Base-by-base conservation (phyloP, 2,329 filamentous ascomycete species). In the Corniculantispora saksenae region DNA sequence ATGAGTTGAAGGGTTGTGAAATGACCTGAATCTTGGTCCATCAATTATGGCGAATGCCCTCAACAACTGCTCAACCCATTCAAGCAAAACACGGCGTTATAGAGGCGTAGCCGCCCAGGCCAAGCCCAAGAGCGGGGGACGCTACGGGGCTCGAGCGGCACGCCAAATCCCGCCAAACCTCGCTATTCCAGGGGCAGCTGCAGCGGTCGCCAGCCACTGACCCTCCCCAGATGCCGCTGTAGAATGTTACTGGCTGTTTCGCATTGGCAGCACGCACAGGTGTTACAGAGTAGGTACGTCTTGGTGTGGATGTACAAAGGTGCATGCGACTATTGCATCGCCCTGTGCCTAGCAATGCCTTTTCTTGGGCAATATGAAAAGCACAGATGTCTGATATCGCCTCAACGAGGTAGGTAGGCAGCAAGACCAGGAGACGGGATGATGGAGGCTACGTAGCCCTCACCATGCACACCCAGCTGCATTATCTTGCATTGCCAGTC, bases 111-210 rank as follows among this genome's bases (percentile, higher is more conserved):
- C 48, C 58, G 47, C 58, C 58, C 27, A 56, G 50, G 53, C 61
- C 51, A 56, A 48, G 61, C 61, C 61, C 43, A 56, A 63, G 45
- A 63, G 61, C 53, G 61, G 61, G 58, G 53, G 61, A 55, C 40
- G 27, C 61, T 50, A 48, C 9, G 61, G 27, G 61, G 53, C 61
- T 63, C 61, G 61, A 63, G 61, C 61, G 61, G 51, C 60, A 47
- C 29, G 43, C 29, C 61, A 38, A 45, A 56, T 56, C 35, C 50
- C 6, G 50, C 38, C 60, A 56, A 56, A 50, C 48, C 10, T n/a
- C n/a, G 32, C 19, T 32, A 35, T 32, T 51, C 51, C 60, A 63
- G 60, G 60, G 60, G 60, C 60, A 50, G 19, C 47, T 43, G 40
- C 17, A 53, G 32, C 27, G 27, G 47, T 54, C 27, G n/a, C 38